Evolutionary conservation across 768 basidiomycete species (phyloP).

Genomic region (Lactifluus echinatus): DNA sequence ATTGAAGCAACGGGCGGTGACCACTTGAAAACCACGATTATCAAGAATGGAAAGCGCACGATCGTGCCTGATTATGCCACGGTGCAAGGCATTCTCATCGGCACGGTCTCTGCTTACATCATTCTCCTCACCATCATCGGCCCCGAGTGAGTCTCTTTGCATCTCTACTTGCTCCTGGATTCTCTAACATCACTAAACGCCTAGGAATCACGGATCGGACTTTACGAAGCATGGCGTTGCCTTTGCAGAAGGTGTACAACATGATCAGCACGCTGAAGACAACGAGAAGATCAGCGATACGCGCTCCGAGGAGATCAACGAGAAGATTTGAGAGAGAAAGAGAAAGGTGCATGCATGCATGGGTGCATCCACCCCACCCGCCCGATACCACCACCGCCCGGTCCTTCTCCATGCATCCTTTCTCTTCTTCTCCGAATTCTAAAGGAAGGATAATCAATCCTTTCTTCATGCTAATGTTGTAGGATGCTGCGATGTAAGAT

Average conservation of each 20-base stretch:
- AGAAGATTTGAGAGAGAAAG: conserved; percentile 1
- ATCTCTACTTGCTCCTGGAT: background rate
- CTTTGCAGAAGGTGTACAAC: background rate
- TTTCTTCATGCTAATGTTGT: too few species aligned
- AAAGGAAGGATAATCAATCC: too few species aligned
- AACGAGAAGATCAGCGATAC: background rate
- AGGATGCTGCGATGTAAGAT: too few species aligned
- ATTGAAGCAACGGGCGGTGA: conserved; percentile 36
- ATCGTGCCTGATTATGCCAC: conserved; percentile 40
- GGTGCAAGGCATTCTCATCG: conserved; percentile 85
- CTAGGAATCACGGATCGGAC: conserved; percentile 3
- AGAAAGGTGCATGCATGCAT: too few species aligned
- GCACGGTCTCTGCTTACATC: conserved; percentile 72
- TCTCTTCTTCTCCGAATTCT: too few species aligned
- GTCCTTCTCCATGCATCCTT: too few species aligned
- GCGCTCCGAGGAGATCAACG: background rate
- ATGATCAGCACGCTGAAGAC: background rate
- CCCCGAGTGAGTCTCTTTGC: conserved; percentile 47
- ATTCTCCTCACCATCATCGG: conserved; percentile 71
- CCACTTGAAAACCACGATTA: conserved; percentile 16
- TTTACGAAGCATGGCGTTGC: background rate
- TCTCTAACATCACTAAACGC: background rate
- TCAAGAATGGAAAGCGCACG: conserved; percentile 6
- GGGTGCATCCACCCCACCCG: too few species aligned
- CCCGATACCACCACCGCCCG: too few species aligned